Evolutionary conservation across 164 flowering plant species (phyloP), one percentile per base, ranked within the genome.

Genomic region (Berberis thunbergii): DNA sequence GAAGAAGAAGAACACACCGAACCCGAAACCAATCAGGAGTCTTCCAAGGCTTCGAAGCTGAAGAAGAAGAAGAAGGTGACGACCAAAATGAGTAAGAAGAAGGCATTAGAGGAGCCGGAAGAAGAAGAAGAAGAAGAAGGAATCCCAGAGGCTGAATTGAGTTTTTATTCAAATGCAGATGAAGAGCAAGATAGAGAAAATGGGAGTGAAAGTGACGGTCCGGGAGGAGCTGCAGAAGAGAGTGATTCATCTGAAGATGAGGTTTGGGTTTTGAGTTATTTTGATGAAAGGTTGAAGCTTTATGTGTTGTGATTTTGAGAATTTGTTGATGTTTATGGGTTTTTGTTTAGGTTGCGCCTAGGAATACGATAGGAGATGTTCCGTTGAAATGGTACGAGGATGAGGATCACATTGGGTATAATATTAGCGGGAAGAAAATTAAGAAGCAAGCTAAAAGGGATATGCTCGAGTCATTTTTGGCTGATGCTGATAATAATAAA

Each of bases 401-500:
- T 55, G 97, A 95, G 77, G 83, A 81, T 58, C 97, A 95, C 72
- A 82, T 95, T 77, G 99, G 97, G 11, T 91, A 94, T 80, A 92
- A 91, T 68, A 74, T 86, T 69, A 7, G 79, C 45, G 99, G 97
- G 70, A 89, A 80, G 85, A 95, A 91, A 80, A 86, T 95, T 38
- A 87, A 78, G 64, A 95, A 88, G 75, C 88, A 83, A 66, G 88
- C 82, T 43, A 83, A 79, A 78, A 78, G 77, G 76, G 87, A 86
- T 76, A 85, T 77, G 67, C 79, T 91, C 60, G 87, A 80, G 45
- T 77, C 85, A 1, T 84, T 85, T 77, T 76, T 95, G 54, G 93
- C 83, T 3, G 75, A 63, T 61, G 87, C 66, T 62, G 99, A 94
- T 74, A 84, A 89, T 71, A 70, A 86, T 1, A 84, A 86, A 86